These are phyloP conservation scores for Kurtzmaniella quercitrusa DNA, from an alignment of 1,139 yeast genomes.

Conservation along the genomic window DNA sequence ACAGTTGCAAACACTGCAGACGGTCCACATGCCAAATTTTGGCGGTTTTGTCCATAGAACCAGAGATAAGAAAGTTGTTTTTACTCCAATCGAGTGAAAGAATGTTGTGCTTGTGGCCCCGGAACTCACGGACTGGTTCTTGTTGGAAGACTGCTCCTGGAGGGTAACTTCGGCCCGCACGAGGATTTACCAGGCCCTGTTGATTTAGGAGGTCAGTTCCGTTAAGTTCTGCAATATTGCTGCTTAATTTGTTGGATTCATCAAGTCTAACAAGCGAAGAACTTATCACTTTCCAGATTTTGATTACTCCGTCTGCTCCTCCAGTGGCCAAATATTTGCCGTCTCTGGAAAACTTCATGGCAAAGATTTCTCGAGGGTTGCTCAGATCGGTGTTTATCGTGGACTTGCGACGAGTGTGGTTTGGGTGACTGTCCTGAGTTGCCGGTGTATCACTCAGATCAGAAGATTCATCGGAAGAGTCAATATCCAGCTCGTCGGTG, in stretches of 20 bases:
- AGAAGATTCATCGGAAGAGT: not conserved
- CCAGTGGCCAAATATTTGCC: conserved; percentile 84
- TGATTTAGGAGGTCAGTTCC: conserved; percentile 11
- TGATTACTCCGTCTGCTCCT: conserved; percentile 64
- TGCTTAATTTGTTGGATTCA: conserved; percentile 5
- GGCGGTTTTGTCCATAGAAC: conserved; percentile 84
- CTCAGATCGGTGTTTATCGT: not conserved
- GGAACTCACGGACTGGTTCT: conserved; percentile 56
- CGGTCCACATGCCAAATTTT: conserved; percentile 83
- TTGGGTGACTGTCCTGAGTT: not conserved
- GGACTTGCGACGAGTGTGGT: not conserved
- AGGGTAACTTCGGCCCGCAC: conserved; percentile 16
- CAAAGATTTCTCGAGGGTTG: conserved; percentile 54
- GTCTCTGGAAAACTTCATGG: conserved; percentile 68
- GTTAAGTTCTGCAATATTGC: conserved; percentile 5
- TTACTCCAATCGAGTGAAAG: conserved; percentile 84
- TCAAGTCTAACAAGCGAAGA: conserved; percentile 61
- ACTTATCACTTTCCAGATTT: conserved; percentile 77
- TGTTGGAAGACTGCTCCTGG: conserved; percentile 80
- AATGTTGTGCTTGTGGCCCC: conserved; percentile 68
- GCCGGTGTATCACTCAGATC: not conserved
- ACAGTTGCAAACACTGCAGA: conserved; percentile 56
- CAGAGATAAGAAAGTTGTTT: conserved; percentile 73
- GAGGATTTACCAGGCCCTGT: conserved; percentile 7
- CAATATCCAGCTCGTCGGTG: not conserved